Base-by-base conservation (phyloP, 2,329 filamentous ascomycete genomes). In the Aureobasidium sp. region DNA sequence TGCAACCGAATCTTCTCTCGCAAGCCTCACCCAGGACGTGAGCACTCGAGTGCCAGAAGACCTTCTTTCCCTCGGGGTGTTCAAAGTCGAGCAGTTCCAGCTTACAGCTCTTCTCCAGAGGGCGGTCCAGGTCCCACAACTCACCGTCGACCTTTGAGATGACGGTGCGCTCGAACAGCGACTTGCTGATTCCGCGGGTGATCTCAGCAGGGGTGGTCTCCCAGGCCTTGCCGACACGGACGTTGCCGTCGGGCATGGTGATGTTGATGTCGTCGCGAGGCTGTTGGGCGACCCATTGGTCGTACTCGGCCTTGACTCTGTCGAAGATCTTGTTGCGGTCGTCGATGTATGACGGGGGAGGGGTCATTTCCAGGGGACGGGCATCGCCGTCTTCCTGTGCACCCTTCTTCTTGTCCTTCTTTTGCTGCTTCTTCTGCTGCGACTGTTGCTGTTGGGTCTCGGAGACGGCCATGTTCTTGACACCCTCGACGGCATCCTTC, bases 1-100 rank as follows among this genome's bases (percentile, higher is more conserved):
- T 87, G 76, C 93, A 96, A 62, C 91, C 90, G 71, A 91, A 99
- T 69, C 91, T 84, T 70, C 88, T 84, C 76, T 99, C 94, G 53
- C 88, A 89, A 62, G 92, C 92, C 76, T 97, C 94, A 67, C 94
- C 94, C n/a, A 99, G 84, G 65, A 95, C 87, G 74, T 99, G 94
- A 46, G 94, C 94, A 69, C 88, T 93, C 21, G 90, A 95, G 75
- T 97, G 94, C 93, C 93, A 99, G 78, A 96, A 99, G 60, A 97
- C 93, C 73, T 90, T 90, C 78, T 94, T 92, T 69, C 90, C 93
- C 76, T 89, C 75, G 4, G 74, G 73, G 73, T 87, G 78, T 54
- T 90, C 86, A 68, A 97, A 99, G 65, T 88, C 86, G 64, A 97
- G 81, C 58, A 96, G 81, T 69, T 92, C 88, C 29, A 99, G 82